Conservation (phyloP, 108 stramenopile genomes). For the Fragilariopsis cylindrus region DNA sequence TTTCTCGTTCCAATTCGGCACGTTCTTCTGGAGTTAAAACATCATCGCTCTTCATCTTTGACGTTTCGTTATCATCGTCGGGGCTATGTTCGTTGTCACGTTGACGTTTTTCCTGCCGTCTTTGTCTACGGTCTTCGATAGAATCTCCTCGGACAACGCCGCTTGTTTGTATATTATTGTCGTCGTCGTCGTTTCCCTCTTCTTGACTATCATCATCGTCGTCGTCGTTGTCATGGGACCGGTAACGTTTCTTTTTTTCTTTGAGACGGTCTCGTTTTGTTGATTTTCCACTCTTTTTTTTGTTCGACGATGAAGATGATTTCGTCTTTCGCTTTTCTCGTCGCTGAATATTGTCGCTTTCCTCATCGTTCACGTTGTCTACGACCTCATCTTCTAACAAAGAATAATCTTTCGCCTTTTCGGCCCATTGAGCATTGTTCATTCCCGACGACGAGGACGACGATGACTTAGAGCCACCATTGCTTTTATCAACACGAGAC, state of each 20-base stretch:
- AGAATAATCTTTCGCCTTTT: conserved; percentile 34
- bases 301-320: not conserved
- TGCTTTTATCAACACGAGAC: conserved; percentile 14
- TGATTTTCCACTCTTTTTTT: not conserved
- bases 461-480: not conserved
- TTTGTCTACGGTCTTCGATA: conserved; percentile 30
- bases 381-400: conserved; percentile 35
- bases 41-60: conserved; percentile 1
- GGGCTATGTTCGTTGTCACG: not conserved
- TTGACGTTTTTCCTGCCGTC: conserved; percentile 21
- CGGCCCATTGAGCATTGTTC: conserved; percentile 51
- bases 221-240: conserved; percentile 16
- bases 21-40: conserved; percentile 66
- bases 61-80: conserved; percentile 8
- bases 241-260: conserved; percentile 37
- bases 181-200: not conserved
- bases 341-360: not conserved
- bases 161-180: conserved; percentile 6
- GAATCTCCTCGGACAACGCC: conserved; percentile 10
- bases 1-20: conserved; percentile 74
- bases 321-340: not conserved
- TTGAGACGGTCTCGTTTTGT: conserved; percentile 26
- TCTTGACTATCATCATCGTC: conserved; percentile 26
- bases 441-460: conserved; percentile 1
- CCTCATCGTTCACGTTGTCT: conserved; percentile 5